Percentiles rank a stretch among this genome's conserved stretches.
phyloP scores from a whole-genome alignment of 495 filamentous ascomycete genomes.

The Trichoderma erinaceum region DNA sequence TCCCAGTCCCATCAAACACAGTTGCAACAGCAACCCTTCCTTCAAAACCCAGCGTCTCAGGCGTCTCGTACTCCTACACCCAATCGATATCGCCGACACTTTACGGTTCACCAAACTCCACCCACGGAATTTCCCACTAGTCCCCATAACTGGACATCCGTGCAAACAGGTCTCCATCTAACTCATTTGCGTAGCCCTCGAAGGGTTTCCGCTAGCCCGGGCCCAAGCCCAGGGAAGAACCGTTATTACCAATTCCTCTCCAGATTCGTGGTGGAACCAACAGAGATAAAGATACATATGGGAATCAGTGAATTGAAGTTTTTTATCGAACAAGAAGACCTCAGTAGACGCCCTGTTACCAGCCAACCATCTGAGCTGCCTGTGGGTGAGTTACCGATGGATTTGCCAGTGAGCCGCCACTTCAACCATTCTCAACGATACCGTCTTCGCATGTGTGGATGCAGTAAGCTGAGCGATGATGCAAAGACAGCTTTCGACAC shows the following conservation, averaged over 20 bases:
- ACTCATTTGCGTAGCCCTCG: conserved; percentile 44
- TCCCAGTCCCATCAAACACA: not conserved
- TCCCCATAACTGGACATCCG: conserved; percentile 34
- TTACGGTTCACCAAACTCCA: not conserved
- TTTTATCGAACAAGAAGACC: not conserved
- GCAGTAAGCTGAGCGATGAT: not conserved
- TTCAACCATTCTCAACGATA: conserved; percentile 35
- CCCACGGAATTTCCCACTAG: conserved; percentile 25
- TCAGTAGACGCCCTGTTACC: not conserved
- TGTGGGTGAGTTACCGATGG: conserved; percentile 9
- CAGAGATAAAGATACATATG: conserved; percentile 14
- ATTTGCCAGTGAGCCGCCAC: conserved; percentile 26
- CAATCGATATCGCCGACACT: not conserved
- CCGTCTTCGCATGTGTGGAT: conserved; percentile 33
- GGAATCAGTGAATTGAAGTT: not conserved
- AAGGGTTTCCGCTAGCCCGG: conserved; percentile 27
- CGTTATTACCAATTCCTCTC: conserved; percentile 38
- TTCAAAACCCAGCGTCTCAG: not conserved
- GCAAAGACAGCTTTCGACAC: conserved; percentile 17
- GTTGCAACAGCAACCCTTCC: not conserved
- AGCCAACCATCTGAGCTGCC: conserved; percentile 22
- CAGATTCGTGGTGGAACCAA: conserved; percentile 34
- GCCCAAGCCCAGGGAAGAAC: not conserved
- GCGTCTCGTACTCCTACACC: not conserved
- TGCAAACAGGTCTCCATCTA: conserved; percentile 43